Evolutionary conservation across 2,329 filamentous ascomycete genomes (phyloP).

Genomic region (Incumbomyces lentus): DNA sequence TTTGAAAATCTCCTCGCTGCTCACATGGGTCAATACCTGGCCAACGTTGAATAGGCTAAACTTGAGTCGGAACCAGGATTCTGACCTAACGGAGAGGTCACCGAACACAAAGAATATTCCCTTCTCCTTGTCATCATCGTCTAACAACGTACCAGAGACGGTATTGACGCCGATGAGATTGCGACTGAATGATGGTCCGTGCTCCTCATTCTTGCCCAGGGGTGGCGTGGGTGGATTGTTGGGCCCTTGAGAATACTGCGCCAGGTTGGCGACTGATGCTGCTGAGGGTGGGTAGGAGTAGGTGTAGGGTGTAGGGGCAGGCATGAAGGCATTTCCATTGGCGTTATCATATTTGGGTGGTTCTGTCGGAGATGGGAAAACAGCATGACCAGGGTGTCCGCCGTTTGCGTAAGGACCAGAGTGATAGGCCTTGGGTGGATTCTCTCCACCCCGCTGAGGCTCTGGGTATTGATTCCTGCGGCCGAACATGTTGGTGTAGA

Average conservation of each 20-base stretch:
- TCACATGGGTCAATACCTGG: neutral
- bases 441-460: neutral
- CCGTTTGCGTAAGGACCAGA: no score
- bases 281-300: neutral
- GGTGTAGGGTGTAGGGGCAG: neutral
- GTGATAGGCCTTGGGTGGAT: neutral
- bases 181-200: constrained; percentile 55
- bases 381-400: no score
- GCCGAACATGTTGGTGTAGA: no score
- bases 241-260: neutral
- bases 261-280: neutral
- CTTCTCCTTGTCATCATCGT: constrained; percentile 66
- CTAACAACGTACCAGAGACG: constrained; percentile 76
- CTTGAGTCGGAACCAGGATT: constrained; percentile 76
- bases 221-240: constrained; percentile 1
- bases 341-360: neutral
- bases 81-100: constrained; percentile 86
- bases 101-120: constrained; percentile 97
- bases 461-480: neutral
- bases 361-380: neutral
- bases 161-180: constrained; percentile 89
- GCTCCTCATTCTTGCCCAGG: neutral
- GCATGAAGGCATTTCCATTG: neutral
- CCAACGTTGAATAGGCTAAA: constrained; percentile 64
- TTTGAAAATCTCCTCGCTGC: constrained; percentile 6